phyloP scores from a whole-genome alignment of 2,329 filamentous ascomycete genomes.

The Aureobasidium melanogenum region DNA sequence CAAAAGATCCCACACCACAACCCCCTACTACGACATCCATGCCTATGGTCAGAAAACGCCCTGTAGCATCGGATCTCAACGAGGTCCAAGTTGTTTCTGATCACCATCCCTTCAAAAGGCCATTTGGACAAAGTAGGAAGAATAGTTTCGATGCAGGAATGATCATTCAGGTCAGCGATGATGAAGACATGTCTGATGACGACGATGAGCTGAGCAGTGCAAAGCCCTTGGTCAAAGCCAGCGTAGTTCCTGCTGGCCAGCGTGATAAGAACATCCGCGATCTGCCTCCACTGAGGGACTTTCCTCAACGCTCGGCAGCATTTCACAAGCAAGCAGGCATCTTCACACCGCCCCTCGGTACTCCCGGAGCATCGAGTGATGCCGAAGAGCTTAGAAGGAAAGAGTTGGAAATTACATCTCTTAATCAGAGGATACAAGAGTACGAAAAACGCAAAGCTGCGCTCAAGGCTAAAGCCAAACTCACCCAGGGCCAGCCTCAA shows the following conservation, averaged over 20 bases:
- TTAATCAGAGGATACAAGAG: constrained; percentile 43
- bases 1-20: background rate
- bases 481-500: background rate
- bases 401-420: constrained; percentile 39
- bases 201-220: constrained; percentile 4
- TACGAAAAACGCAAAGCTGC: constrained; percentile 31
- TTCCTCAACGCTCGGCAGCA: constrained; percentile 23
- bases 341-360: constrained; percentile 27
- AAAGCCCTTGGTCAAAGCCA: background rate
- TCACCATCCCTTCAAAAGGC: constrained; percentile 44
- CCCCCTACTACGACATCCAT: background rate
- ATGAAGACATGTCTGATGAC: constrained; percentile 26
- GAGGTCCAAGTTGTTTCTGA: background rate
- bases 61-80: constrained; percentile 41
- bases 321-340: constrained; percentile 14
- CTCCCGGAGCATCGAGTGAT: constrained; percentile 28
- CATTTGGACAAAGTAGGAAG: constrained; percentile 49
- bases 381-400: constrained; percentile 38
- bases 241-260: background rate
- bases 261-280: constrained; percentile 15
- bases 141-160: constrained; percentile 49
- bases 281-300: constrained; percentile 18
- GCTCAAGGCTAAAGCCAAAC: constrained; percentile 27
- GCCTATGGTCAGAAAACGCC: constrained; percentile 41
- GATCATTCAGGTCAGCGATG: constrained; percentile 69